Evolutionary conservation across 75 land plant genomes (phyloP).

Genomic region (Sequoia sempervirens): DNA sequence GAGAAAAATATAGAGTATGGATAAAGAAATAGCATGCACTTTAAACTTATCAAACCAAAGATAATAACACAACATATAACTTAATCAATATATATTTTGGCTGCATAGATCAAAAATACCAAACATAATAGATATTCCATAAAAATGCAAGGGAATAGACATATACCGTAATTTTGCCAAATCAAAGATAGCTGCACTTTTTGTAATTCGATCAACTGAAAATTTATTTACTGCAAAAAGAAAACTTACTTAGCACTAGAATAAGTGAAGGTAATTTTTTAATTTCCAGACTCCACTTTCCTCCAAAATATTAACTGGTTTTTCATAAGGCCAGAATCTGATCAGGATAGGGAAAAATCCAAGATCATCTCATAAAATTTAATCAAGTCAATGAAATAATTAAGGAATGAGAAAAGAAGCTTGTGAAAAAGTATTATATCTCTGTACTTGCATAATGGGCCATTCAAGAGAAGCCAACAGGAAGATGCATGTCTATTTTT

Average conservation of each 20-base stretch:
- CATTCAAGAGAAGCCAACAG: not conserved
- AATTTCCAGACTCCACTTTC: not conserved
- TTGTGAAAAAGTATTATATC: not conserved
- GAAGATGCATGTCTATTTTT: not conserved
- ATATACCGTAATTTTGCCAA: constrained; percentile 72
- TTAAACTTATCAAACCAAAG: not conserved
- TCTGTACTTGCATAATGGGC: too few relatives aligned
- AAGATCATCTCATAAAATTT: not conserved
- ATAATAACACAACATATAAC: not conserved
- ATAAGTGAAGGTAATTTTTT: not conserved
- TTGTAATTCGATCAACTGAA: constrained; percentile 88
- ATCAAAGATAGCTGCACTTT: constrained; percentile 93
- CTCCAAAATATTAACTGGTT: not conserved
- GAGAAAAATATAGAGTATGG: not conserved
- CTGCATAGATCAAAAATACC: not conserved
- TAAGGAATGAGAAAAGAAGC: not conserved
- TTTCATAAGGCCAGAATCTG: not conserved
- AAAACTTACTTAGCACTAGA: constrained; percentile 1
- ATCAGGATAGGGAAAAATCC: not conserved
- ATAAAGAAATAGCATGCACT: not conserved
- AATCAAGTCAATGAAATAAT: constrained; percentile 5
- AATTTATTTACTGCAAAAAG: constrained; percentile 76
- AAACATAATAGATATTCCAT: not conserved
- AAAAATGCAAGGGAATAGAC: not conserved
- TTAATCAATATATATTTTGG: not conserved